A percentile compares a stretch with the other conserved stretches of the same genome.
Evolutionary conservation across 2,329 filamentous ascomycete genomes (phyloP).

Genomic region (Reticulascus tulasneorum): DNA sequence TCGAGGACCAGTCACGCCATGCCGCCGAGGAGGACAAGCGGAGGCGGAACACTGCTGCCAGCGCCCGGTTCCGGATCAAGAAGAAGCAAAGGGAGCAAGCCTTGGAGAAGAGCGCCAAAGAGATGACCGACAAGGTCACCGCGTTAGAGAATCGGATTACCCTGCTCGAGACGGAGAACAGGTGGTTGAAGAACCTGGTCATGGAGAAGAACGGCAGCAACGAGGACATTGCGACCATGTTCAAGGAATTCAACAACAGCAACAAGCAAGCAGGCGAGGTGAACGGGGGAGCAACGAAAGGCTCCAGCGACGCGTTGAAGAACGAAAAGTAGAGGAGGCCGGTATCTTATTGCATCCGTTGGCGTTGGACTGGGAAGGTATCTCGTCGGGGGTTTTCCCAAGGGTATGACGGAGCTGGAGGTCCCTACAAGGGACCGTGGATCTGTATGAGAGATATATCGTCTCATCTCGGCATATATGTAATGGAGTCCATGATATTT

Average conservation of each 20-base stretch:
- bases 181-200: slow-evolving; percentile 75
- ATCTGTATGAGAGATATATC: too few species aligned
- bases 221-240: slow-evolving; percentile 47
- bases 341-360: too few species aligned
- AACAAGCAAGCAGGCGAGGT: slow-evolving; percentile 26
- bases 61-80: slow-evolving; percentile 86
- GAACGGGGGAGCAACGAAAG: too few species aligned
- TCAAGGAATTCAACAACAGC: slow-evolving; percentile 46
- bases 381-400: too few species aligned
- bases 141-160: slow-evolving; percentile 68
- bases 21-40: slow-evolving; percentile 89
- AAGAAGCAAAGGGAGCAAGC: slow-evolving; percentile 94
- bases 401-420: too few species aligned
- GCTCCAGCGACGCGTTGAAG: too few species aligned
- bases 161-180: slow-evolving; percentile 79
- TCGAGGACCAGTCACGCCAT: slow-evolving; percentile 67
- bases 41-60: slow-evolving; percentile 82
- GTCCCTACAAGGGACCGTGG: too few species aligned
- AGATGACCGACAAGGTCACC: slow-evolving; percentile 76
- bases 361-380: too few species aligned
- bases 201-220: slow-evolving; percentile 74
- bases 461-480: too few species aligned
- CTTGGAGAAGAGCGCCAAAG: slow-evolving; percentile 75
- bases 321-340: too few species aligned
- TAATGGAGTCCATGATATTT: too few species aligned